Evolutionary conservation across 1,139 yeast genomes (phyloP), one percentile per base, ranked within the genome.

Genomic region (Geotrichum siamense): DNA sequence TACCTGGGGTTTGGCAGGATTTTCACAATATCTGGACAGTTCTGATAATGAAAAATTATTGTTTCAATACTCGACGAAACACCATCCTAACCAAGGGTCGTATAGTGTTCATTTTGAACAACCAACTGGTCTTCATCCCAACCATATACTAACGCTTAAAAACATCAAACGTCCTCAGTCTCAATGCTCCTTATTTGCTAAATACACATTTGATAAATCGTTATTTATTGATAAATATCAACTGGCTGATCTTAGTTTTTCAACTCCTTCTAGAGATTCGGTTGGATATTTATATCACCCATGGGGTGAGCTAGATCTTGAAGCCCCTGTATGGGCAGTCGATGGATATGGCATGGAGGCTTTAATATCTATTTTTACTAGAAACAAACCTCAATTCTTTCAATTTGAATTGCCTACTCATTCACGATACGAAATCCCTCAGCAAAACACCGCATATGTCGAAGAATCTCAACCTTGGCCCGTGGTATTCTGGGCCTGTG

Each of bases 51-150:
- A 56, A 20, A 53, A 56, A 40, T 40, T 55, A 2, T 47, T 57
- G 30, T 47, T 54, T 29, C 53, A 53, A 30, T 52, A 48, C 17
- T 44, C 54, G 6, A 51, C 56, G 5, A 43, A 50, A 23, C 61
- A 55, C 46, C 49, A 56, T 23, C 37, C 54, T 67, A 69, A 49
- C 3, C 45, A 50, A 9, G 49, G 52, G 3, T 13, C 36, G 1
- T 55, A 51, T 30, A 30, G 46, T 5, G 61, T 56, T 2, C 48
- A 53, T 6, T 58, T 72, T 16, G 53, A 55, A 4, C 45, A 55
- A 36, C 76, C 77, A 1, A 52, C 63, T 15, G 77, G 77, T 0
- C 55, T 74, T 26, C 79, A 74, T 51, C 78, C 78, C 1, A 51
- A 53, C 25, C 57, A 61, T 22, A 38, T 41, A 3, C 43, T 62